Percentiles rank a stretch among this genome's conserved stretches.
Evolutionary conservation across 495 filamentous ascomycete genomes (phyloP).

Genomic region (Neurospora cerealis): DNA sequence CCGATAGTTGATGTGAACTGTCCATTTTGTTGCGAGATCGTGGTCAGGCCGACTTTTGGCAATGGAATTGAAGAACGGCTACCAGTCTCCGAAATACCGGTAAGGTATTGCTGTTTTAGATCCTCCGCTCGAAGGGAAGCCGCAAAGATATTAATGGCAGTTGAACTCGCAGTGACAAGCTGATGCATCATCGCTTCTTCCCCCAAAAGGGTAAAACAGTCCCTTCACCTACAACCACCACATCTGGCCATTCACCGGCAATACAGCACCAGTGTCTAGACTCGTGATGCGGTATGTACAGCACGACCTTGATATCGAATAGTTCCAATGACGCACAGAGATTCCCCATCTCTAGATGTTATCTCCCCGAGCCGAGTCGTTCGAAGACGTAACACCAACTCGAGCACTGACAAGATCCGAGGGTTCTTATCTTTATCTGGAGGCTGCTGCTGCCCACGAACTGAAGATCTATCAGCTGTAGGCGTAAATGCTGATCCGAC

Average conservation of each 20-base stretch:
- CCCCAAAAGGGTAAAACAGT: not conserved
- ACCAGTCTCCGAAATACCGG: not conserved
- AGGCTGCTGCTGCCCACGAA: not conserved
- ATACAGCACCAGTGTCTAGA: not conserved
- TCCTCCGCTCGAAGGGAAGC: not conserved
- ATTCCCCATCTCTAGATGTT: not conserved
- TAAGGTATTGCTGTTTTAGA: not conserved
- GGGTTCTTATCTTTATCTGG: not conserved
- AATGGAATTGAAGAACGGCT: not conserved
- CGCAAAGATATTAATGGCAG: not conserved
- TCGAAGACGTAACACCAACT: not conserved
- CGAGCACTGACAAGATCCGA: not conserved
- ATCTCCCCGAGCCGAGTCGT: not conserved
- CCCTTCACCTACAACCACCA: not conserved
- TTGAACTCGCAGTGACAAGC: not conserved
- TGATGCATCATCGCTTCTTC: not conserved
- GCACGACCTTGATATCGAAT: not conserved
- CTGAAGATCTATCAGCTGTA: not conserved
- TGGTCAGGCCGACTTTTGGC: not conserved
- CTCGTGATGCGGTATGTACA: not conserved
- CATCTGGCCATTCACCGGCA: not conserved
- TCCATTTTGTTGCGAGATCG: not conserved
- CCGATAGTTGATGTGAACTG: not conserved
- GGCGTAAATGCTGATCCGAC: not conserved
- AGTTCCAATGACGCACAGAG: not conserved